Evolutionary conservation across 2,329 filamentous ascomycete genomes (phyloP).

Genomic region (Diaporthe sp.): DNA sequence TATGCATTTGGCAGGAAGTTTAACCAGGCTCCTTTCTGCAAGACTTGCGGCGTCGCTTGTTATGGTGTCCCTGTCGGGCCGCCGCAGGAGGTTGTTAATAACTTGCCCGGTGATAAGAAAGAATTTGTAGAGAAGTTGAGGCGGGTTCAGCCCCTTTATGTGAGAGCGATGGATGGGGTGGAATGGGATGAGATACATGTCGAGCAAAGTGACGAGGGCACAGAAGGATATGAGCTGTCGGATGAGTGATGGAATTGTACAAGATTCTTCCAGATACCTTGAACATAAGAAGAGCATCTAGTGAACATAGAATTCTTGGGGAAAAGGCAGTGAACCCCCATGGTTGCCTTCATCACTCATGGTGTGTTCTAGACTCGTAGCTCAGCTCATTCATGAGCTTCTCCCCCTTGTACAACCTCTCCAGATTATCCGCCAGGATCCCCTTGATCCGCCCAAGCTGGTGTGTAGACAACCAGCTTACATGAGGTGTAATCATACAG

Average conservation of each 20-base stretch:
- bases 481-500: conserved; percentile 64
- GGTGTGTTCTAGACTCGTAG: conserved; percentile 26
- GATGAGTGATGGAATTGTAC: background rate
- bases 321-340: background rate
- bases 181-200: conserved; percentile 39
- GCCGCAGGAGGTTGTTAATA: conserved; percentile 46
- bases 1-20: conserved; percentile 45
- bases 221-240: conserved; percentile 42
- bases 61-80: conserved; percentile 48
- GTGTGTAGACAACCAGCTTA: conserved; percentile 48
- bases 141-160: conserved; percentile 33
- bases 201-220: conserved; percentile 45
- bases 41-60: conserved; percentile 47
- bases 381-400: conserved; percentile 44
- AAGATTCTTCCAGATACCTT: background rate
- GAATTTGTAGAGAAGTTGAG: conserved; percentile 39
- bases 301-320: no score
- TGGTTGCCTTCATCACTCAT: background rate
- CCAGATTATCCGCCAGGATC: conserved; percentile 47
- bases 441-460: conserved; percentile 43
- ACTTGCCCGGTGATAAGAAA: conserved; percentile 44
- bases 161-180: conserved; percentile 35
- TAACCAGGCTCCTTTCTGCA: conserved; percentile 44
- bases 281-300: no score
- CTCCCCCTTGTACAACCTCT: conserved; percentile 43